Base-by-base conservation (phyloP, 768 basidiomycete species). In the Boletus sp. region DNA sequence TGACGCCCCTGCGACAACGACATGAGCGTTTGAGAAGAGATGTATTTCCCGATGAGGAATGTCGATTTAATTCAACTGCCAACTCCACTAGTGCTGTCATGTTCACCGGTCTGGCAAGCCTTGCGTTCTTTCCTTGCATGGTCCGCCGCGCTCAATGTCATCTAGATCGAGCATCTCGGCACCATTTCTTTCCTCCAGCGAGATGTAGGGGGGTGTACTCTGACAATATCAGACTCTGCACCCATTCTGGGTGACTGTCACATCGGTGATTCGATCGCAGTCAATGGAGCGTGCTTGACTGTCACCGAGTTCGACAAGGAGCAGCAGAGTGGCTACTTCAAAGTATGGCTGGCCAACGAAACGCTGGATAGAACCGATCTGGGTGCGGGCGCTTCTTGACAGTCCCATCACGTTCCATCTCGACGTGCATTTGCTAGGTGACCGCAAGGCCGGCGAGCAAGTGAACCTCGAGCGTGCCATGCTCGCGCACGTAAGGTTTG, bases 381-480 rank as follows among this genome's bases (percentile, higher is more conserved):
- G 33, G 97, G 96, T 91, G 68, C 64, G 57, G 28, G 14, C 24
- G 30, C 64, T 39, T 42, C 28, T 44, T 49, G 11, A 14, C 45
- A 44, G 17, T 47, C 29, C 30, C 17, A 49, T 33, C 57, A 7
- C 17, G 49, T 48, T 47, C 40, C 28, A 41, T 56, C 28, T 47
- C 35, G 52, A 65, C 51, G 7, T 37, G 55, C 35, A 33, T 53
- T 57, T 40, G 24, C 50, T 62, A 96, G 94, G 94, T 33, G 86
- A 92, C 65, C 78, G 90, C 52, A 81, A 78, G 60, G 83, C 85
- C 17, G 92, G 91, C 18, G 87, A 92, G 61, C 80, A 85, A 64
- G 82, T 98, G 46, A 98, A 98, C 71, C 79, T 95, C 39, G 97
- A 99, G 76, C 83, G 97, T 49, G 97, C 97, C 3, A 94, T 98